Evolutionary conservation across 179 eudicot genomes (phyloP).

Genomic region (Silene vulgaris): DNA sequence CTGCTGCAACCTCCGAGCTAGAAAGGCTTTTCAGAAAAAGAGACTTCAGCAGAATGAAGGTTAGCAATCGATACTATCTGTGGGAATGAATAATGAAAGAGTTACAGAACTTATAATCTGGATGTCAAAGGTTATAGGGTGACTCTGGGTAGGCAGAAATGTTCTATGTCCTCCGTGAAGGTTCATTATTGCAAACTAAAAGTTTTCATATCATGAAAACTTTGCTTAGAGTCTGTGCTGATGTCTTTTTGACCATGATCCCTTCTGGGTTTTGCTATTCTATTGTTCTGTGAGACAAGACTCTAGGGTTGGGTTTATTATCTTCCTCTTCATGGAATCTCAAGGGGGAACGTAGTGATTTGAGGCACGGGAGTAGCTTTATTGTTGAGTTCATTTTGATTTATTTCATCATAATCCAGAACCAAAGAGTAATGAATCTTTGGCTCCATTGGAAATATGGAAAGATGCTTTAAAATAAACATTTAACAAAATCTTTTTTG

Average conservation of each 20-base stretch:
- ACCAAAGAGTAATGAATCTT: no score
- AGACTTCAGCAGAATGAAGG: constrained; percentile 90
- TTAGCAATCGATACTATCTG: constrained; percentile 24
- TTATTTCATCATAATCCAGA: no score
- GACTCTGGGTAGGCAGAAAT: neutral
- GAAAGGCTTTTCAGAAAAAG: constrained; percentile 85
- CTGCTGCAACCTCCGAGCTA: constrained; percentile 82
- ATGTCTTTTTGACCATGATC: neutral
- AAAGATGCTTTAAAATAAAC: neutral
- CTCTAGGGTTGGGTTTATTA: neutral
- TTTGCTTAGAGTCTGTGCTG: neutral
- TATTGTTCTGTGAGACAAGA: neutral
- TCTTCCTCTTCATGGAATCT: neutral
- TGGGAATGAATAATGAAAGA: constrained; percentile 9
- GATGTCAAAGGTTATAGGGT: constrained; percentile 5
- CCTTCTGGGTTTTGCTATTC: neutral
- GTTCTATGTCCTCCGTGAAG: neutral
- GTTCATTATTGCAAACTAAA: neutral
- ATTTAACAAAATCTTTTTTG: neutral
- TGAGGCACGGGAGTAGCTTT: neutral
- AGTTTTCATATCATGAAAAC: neutral
- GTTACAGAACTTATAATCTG: neutral
- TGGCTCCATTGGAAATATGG: no score
- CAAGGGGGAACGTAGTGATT: neutral
- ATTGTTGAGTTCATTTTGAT: neutral